Evolutionary conservation across 192 early-diverging fungal genomes (phyloP), one percentile per base, ranked within the genome.

Genomic region (Anaeromyces robustus): DNA sequence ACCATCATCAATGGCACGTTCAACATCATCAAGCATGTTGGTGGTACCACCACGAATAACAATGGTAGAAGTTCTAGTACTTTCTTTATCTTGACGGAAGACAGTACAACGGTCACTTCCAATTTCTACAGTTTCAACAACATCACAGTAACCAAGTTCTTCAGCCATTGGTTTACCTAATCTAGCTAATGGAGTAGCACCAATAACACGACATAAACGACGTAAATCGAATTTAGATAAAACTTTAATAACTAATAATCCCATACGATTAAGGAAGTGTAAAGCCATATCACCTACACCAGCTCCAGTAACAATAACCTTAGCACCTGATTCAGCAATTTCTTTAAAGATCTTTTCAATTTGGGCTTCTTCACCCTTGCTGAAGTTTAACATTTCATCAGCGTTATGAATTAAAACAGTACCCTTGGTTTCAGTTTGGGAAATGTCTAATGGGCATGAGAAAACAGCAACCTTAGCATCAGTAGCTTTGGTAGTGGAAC

Each of bases 391-490:
- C 97, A 99, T 98, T 85, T 98, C 97, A 78, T 90, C 86, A 77
- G 97, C 97, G 85, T 93, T 97, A 84, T 96, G 93, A 86, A 99
- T 95, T 85, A 99, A 89, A 77, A 99, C 97, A 26, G 97, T 99
- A 78, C 97, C 97, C 92, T 99, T 99, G 68, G 97, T 99, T 86
- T 99, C 97, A 30, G 97, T 99, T 86, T 95, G 92, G 13, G 93
- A 87, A 78, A 96, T 91, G 85, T 99, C 97, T 78, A 99, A 89
- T 16, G 95, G 91, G 85, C 95, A 99, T 22, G 94, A 92, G 85
- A 96, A 99, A 82, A 99, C 92, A 59, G 95, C 97, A 31, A 99
- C 92, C 88, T 96, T 95, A 80, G 95, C 96, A 83, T 94, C 92
- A 59, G 84, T 87, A n/a, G 90, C 95, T 39, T 88, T 86, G 17